These are phyloP conservation scores for Claviceps citrina DNA, from an alignment of 2,329 filamentous ascomycete species.

Conservation along the genomic window DNA sequence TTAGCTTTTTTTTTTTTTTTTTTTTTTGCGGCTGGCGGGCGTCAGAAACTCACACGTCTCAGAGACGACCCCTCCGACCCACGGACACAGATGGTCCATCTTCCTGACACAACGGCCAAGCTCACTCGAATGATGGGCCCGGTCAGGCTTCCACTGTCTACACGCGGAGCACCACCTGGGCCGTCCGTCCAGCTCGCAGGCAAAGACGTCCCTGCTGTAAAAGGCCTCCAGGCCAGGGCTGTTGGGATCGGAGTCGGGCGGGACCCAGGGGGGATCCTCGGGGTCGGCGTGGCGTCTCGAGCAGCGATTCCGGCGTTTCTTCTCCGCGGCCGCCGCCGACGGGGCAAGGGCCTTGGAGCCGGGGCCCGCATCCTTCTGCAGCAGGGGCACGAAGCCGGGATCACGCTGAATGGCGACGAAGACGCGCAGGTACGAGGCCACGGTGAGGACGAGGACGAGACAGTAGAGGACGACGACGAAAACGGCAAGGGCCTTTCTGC, in stretches of 20 bases:
- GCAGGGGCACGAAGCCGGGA: conserved; percentile 57
- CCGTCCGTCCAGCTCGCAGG: conserved; percentile 69
- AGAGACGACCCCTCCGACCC: conserved; percentile 84
- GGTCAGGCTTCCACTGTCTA: conserved; percentile 74
- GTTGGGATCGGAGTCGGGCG: conserved; percentile 35
- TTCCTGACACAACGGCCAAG: conserved; percentile 67
- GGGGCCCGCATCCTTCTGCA: too few relatives aligned
- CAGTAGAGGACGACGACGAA: conserved; percentile 60
- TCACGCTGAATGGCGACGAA: conserved; percentile 51
- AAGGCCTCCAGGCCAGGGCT: conserved; percentile 58
- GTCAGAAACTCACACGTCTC: conserved; percentile 50
- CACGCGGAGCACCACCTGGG: conserved; percentile 78
- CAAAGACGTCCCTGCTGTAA: conserved; percentile 69
- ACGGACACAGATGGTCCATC: conserved; percentile 94
- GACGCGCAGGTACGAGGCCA: conserved; percentile 55
- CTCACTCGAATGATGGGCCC: conserved; percentile 75
- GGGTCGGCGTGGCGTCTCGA: conserved; percentile 9
- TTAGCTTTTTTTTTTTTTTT: too few relatives aligned
- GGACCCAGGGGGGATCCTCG: conserved; percentile 18
- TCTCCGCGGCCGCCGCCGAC: too few relatives aligned
- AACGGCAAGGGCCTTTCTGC: conserved; percentile 42
- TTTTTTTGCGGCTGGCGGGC: too few relatives aligned
- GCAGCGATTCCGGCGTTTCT: conserved; percentile 6
- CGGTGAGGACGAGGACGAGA: conserved; percentile 51
- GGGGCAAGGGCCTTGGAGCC: too few relatives aligned